These are phyloP conservation scores for Dactylellina sp. DNA, from an alignment of 2,329 filamentous ascomycete species.

Conservation along the genomic window DNA sequence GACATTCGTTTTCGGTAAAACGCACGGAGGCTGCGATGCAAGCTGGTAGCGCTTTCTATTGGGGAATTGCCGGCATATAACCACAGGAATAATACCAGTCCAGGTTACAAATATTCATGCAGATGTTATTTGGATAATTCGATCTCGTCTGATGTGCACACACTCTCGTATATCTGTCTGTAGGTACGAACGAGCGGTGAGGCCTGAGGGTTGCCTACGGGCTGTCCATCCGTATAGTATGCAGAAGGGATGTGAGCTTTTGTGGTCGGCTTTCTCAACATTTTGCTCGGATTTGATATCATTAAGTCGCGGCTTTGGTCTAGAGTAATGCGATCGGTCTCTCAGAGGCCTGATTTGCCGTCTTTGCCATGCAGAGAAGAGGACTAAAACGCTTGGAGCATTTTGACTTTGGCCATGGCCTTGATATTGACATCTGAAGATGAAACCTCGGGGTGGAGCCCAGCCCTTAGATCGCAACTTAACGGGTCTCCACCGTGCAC, in stretches of 20 bases:
- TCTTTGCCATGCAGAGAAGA: slow-evolving; percentile 18
- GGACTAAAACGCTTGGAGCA: slow-evolving; percentile 32
- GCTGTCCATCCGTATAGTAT: slow-evolving; percentile 17
- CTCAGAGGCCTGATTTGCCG: slow-evolving; percentile 26
- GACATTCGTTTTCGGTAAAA: slow-evolving; percentile 54
- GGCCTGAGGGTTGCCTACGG: slow-evolving; percentile 36
- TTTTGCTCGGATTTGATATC: slow-evolving; percentile 35
- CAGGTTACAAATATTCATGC: neutral
- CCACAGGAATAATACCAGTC: no score
- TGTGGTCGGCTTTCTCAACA: slow-evolving; percentile 26
- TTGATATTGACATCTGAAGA: slow-evolving; percentile 42
- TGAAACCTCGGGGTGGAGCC: slow-evolving; percentile 45
- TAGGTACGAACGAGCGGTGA: slow-evolving; percentile 40
- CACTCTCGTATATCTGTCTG: slow-evolving; percentile 16
- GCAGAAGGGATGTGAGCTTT: neutral
- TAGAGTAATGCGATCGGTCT: neutral
- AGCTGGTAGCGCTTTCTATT: slow-evolving; percentile 18
- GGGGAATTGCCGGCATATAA: slow-evolving; percentile 28
- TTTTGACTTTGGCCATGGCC: slow-evolving; percentile 39
- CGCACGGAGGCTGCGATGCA: slow-evolving; percentile 51
- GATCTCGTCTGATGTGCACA: slow-evolving; percentile 5
- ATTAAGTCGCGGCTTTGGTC: neutral
- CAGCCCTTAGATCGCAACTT: slow-evolving; percentile 19
- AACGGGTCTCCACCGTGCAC: slow-evolving; percentile 20
- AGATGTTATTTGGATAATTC: no score